phyloP scores from a whole-genome alignment of 768 basidiomycete genomes.

The Termitomyces sp. region DNA sequence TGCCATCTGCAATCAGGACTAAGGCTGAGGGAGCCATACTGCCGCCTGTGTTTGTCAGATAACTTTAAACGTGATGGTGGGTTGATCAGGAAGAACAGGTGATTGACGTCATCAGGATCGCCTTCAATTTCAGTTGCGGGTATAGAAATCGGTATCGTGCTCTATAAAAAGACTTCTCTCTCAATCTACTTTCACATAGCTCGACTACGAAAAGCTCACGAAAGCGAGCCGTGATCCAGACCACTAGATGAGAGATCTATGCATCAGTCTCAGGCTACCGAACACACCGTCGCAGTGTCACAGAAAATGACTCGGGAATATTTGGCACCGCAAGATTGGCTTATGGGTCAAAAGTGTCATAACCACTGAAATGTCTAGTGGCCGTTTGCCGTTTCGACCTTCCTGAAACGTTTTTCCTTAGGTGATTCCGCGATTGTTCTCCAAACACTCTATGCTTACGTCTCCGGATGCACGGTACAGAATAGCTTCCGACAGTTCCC shows the following conservation, averaged over 20 bases:
- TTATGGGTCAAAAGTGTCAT: not conserved
- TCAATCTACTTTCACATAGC: not conserved
- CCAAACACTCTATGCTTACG: no score
- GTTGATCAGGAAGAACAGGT: not conserved
- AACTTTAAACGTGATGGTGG: not conserved
- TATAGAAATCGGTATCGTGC: no score
- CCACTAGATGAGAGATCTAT: no score
- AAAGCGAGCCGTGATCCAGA: no score
- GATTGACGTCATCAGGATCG: not conserved
- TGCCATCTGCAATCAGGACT: conserved; percentile 75
- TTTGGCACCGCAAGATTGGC: no score
- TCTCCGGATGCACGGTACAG: not conserved
- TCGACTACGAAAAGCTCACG: no score
- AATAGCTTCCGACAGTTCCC: not conserved
- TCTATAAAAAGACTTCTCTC: no score
- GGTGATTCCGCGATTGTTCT: not conserved
- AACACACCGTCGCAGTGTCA: no score
- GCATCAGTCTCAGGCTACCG: no score
- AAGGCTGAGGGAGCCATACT: conserved; percentile 51
- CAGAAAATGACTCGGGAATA: no score
- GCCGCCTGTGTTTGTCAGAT: not conserved
- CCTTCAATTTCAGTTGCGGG: no score
- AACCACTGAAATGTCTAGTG: not conserved
- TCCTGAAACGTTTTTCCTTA: not conserved
- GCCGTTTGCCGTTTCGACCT: not conserved